Conservation (phyloP, 2,329 filamentous ascomycete species). For the Podosphaera fusca region DNA sequence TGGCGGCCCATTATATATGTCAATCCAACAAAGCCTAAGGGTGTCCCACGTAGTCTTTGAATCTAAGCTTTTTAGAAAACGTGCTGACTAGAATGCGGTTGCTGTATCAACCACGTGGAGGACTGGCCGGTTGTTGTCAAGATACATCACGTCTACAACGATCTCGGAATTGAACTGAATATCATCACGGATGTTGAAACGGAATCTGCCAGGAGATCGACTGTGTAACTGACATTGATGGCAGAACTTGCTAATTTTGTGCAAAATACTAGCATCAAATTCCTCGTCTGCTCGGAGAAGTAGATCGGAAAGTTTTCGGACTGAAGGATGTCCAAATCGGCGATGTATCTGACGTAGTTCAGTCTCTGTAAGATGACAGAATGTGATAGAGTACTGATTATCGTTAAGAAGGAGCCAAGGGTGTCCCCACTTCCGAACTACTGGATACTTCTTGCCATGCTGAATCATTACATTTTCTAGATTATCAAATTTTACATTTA, state of each 20-base stretch:
- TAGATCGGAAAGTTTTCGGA: neutral
- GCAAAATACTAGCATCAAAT: too few species aligned
- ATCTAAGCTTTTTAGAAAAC: neutral
- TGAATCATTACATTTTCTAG: neutral
- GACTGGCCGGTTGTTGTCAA: too few species aligned
- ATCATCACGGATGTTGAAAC: neutral
- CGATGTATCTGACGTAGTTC: neutral
- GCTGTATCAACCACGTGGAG: too few species aligned
- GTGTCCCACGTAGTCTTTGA: constrained; percentile 1
- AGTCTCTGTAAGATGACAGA: neutral
- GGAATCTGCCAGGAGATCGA: neutral
- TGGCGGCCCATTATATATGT: constrained; percentile 1
- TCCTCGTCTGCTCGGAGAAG: neutral
- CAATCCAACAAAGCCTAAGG: constrained; percentile 1
- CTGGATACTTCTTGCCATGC: neutral
- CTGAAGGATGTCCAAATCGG: neutral
- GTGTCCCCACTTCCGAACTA: neutral
- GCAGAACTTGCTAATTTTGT: too few species aligned
- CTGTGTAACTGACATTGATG: too few species aligned
- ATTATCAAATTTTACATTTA: neutral
- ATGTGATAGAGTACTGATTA: neutral
- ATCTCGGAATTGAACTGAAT: neutral
- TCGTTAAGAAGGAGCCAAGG: neutral
- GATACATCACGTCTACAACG: neutral
- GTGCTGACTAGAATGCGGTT: too few species aligned